phyloP scores from a whole-genome alignment of 805 yeast genomes.

The Diddensiella transvaalensis region DNA sequence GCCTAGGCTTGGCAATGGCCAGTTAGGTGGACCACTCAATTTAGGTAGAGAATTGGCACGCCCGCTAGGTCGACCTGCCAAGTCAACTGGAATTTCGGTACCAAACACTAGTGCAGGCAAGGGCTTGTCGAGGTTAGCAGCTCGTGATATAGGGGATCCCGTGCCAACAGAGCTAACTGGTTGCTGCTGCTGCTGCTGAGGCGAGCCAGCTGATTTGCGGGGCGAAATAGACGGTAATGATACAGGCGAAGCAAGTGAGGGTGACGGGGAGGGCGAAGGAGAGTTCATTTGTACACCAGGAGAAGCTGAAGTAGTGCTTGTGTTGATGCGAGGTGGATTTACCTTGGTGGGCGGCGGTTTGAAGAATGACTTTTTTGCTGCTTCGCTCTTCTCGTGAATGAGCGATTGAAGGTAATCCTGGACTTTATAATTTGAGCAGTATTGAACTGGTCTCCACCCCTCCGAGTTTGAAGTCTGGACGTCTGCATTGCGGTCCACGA shows the following conservation, averaged over 20 bases:
- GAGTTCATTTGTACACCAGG: not conserved
- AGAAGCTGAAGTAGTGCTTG: not conserved
- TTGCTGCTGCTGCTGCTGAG: no score
- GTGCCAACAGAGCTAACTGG: no score
- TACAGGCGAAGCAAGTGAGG: not conserved
- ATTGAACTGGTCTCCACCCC: conserved; percentile 67
- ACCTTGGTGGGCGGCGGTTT: not conserved
- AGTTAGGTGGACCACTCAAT: not conserved
- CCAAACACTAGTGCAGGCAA: conserved; percentile 6
- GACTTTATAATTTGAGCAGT: conserved; percentile 52
- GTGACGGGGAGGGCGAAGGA: conserved; percentile 4
- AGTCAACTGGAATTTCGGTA: not conserved
- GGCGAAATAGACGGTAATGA: conserved; percentile 10
- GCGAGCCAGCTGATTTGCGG: not conserved
- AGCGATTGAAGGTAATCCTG: conserved; percentile 39
- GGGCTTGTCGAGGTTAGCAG: no score
- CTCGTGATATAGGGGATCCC: no score
- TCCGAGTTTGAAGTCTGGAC: conserved; percentile 47
- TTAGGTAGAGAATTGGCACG: not conserved
- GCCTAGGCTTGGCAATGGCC: conserved; percentile 1
- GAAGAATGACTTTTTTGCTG: conserved; percentile 15
- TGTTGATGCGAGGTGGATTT: not conserved
- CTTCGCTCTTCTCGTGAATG: conserved; percentile 23
- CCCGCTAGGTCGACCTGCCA: not conserved
- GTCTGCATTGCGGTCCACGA: conserved; percentile 50